Base-by-base conservation (phyloP, 2,329 filamentous ascomycete species). In the Ascochyta koolunga region DNA sequence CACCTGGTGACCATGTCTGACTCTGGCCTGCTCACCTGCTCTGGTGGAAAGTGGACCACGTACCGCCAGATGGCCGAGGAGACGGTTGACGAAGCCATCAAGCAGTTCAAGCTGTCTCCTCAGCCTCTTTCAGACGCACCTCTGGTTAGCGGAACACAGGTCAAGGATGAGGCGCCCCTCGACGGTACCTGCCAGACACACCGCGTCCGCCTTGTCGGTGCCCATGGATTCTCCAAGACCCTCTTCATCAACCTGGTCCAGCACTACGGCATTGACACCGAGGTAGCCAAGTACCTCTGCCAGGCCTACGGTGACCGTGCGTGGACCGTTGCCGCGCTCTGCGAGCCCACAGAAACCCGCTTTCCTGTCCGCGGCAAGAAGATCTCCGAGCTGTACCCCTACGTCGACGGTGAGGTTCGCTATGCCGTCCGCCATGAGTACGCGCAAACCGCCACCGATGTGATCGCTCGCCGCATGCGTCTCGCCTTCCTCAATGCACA, bases 221-320 rank as follows among this genome's bases (percentile, higher is more conserved):
- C 91, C 10, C 91, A 96, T 72, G 91, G 91, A 49, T 96, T 88
- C 79, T 92, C 88, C 75, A 92, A 92, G 77, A 91, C 92, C 1
- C 86, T 97, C 21, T 96, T 96, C 79, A 96, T 97, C 81, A 93
- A 93, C 76, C 80, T 97, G 31, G 95, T 96, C 70, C 92, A 97
- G 76, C 90, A 96, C 78, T 96, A 91, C 71, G 91, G 91, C 59
- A 79, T 97, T 51, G 93, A 96, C 76, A 96, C 91, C 16, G 91
- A 96, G 66, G 90, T 97, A 18, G 93, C 93, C 38, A 90, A 91
- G 78, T 92, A 97, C 76, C 82, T 97, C 29, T 89, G 89, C 13
- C 85, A 89, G 69, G 90, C 90, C 51, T 98, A 97, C 72, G 93
- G 93, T 62, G 93, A 97, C 76, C 86, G 93, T 53, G 91, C 93